Conservation (phyloP, 768 basidiomycete genomes). For the Trametes sanguinea region DNA sequence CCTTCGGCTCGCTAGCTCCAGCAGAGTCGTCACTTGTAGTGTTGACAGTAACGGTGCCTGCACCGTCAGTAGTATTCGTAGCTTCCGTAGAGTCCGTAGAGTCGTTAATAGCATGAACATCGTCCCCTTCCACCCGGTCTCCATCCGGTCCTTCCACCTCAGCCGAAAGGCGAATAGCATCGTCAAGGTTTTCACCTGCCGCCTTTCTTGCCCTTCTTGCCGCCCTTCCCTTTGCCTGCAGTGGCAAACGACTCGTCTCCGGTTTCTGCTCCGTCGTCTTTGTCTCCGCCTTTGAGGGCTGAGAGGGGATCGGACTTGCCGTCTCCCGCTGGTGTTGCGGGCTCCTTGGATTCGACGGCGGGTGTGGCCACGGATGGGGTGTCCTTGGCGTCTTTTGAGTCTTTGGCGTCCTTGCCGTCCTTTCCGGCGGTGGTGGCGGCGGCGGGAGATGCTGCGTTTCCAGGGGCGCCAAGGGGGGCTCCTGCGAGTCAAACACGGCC, state of each 20-base stretch:
- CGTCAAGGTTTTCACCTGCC: neutral
- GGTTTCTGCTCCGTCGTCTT: slow-evolving; percentile 17
- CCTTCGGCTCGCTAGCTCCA: neutral
- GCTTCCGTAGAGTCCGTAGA: slow-evolving; percentile 21
- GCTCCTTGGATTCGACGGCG: slow-evolving; percentile 12
- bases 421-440: slow-evolving; percentile 7
- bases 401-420: slow-evolving; percentile 15
- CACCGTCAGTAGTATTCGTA: slow-evolving; percentile 23
- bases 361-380: slow-evolving; percentile 13
- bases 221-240: neutral
- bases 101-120: slow-evolving; percentile 15
- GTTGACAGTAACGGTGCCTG: slow-evolving; percentile 15
- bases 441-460: slow-evolving; percentile 5
- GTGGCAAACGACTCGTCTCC: slow-evolving; percentile 14
- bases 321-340: slow-evolving; percentile 14
- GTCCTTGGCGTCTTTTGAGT: slow-evolving; percentile 12
- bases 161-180: neutral
- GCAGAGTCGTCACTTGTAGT: neutral
- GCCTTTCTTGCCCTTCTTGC: neutral
- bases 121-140: neutral
- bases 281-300: slow-evolving; percentile 12
- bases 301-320: slow-evolving; percentile 12
- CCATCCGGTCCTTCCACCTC: slow-evolving; percentile 1
- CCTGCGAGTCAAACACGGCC: slow-evolving; percentile 24
- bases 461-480: slow-evolving; percentile 13